phyloP scores from a whole-genome alignment of 1,284 basidiomycete species.

The Puccinia hordei region DNA sequence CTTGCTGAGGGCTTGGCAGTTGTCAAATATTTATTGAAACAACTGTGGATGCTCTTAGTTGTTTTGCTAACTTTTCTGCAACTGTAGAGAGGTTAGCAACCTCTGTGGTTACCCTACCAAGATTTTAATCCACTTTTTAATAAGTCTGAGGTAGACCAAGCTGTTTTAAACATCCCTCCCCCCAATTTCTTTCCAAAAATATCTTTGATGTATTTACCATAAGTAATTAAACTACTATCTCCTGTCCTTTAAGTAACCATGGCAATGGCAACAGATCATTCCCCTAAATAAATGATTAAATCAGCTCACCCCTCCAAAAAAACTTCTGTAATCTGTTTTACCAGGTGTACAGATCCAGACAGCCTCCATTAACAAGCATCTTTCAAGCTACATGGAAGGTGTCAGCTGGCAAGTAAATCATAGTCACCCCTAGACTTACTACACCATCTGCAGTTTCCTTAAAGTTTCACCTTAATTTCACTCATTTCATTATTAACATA shows the following conservation, averaged over 20 bases:
- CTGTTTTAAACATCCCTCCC: slow-evolving; percentile 83
- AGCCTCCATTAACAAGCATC: slow-evolving; percentile 79
- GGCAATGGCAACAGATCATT: no score
- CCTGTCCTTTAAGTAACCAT: background rate
- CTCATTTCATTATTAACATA: no score
- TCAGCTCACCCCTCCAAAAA: background rate
- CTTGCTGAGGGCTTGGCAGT: no score
- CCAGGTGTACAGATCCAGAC: slow-evolving; percentile 67
- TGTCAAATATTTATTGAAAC: no score
- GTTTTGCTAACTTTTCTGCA: no score
- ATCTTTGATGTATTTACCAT: slow-evolving; percentile 77
- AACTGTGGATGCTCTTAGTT: no score
- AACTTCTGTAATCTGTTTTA: background rate
- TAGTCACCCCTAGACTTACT: no score
- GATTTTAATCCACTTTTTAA: slow-evolving; percentile 96
- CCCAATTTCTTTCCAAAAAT: slow-evolving; percentile 87
- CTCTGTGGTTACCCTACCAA: no score
- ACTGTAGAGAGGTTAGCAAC: no score
- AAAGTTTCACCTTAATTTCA: no score
- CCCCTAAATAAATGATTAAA: background rate
- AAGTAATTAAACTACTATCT: slow-evolving; percentile 39
- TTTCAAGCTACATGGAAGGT: slow-evolving; percentile 90
- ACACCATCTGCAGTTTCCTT: no score
- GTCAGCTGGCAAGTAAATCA: no score
- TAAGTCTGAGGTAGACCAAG: slow-evolving; percentile 77